These are phyloP conservation scores for Lepidium sativum DNA, from an alignment of 345 rosid genomes.

Conservation along the genomic window DNA sequence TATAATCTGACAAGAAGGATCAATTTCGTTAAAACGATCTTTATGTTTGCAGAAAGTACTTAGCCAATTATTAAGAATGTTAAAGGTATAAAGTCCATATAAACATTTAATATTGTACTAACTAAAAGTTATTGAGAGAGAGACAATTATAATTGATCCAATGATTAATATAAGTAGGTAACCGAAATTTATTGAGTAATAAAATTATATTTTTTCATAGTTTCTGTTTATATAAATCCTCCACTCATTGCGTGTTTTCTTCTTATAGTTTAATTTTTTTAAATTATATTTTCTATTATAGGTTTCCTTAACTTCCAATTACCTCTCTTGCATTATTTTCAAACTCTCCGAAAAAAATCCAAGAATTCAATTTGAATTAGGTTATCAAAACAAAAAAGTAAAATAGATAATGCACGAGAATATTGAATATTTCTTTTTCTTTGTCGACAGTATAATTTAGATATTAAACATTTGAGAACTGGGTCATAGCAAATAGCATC, in stretches of 20 bases:
- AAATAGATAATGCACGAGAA: background rate
- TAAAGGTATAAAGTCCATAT: no score
- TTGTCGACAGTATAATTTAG: background rate
- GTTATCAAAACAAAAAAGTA: no score
- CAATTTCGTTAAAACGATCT: conserved; percentile 1
- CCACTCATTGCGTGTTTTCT: no score
- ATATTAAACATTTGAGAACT: background rate
- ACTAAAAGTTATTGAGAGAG: no score
- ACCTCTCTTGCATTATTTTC: no score
- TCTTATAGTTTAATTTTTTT: no score
- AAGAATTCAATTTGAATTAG: background rate
- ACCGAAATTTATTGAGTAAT: background rate
- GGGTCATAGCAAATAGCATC: no score
- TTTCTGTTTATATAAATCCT: background rate
- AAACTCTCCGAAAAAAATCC: no score
- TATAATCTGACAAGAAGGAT: background rate
- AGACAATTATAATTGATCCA: background rate
- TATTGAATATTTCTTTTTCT: background rate
- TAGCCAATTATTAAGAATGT: background rate
- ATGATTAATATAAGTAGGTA: background rate
- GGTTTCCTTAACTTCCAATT: no score
- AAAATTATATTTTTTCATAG: background rate
- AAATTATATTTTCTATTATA: no score
- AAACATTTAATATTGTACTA: no score
- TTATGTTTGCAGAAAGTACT: background rate